Base-by-base conservation (phyloP, 1,284 basidiomycete genomes). In the Athelia psychrophila region DNA sequence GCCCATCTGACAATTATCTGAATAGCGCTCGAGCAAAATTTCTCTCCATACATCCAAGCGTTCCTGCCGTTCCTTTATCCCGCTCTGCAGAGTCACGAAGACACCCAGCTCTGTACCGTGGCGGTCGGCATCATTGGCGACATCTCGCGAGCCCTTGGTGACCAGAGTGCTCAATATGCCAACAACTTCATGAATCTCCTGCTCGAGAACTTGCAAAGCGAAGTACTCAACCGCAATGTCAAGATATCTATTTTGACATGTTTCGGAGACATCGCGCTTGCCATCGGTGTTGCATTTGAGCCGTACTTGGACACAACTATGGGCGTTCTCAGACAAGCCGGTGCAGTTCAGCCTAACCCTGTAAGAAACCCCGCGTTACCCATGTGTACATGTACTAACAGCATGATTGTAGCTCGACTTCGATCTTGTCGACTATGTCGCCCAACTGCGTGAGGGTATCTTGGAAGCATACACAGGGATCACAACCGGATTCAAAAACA, bases 381-480 rank as follows among this genome's bases (percentile, higher is more conserved):
- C 19, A 42, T 24, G 15, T 6, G 48, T 51, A 10, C 12, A 45
- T 24, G 13, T 15, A 46, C 44, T 54, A 16, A 47, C 56, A 38
- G 51, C 35, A 47, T 49, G 27, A 33, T 47, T 27, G 52, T 51
- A 91, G 89, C 81, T 86, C 49, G 93, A 95, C 66, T 93, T 86
- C 59, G 94, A 96, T 58, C 81, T 94, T 55, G 80, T 94, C 54
- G 96, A 99, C 60, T 99, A 99, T 67, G 92, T 98, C 54, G 83
- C 85, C 56, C 83, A 84, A 50, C 80, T 99, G 56, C 86, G 96
- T 36, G 96, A 99, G 67, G 93, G 94, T 44, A 98, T 99, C 58
- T 77, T 98, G 38, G 97, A 99, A 69, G 95, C 96, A 3, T 98
- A 98, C 65, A 95, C 93, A 9, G 95, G 97, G 46, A 91, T 98